These are phyloP conservation scores for Aspergillus quadricinctus DNA, from an alignment of 2,329 filamentous ascomycete genomes.

Conservation along the genomic window DNA sequence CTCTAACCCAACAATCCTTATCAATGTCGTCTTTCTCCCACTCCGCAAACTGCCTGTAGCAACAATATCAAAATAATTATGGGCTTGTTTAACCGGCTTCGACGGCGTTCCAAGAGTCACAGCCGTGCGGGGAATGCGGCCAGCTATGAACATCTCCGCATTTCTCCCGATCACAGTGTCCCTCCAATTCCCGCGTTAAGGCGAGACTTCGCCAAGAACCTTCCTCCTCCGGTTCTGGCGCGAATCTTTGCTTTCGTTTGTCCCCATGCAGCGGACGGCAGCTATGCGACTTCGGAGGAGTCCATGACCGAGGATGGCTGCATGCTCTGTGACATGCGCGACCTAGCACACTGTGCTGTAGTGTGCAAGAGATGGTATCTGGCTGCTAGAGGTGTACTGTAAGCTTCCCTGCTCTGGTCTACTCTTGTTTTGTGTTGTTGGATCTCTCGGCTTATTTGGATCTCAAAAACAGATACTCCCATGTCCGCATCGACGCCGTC, in stretches of 20 bases:
- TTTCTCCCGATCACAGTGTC: slow-evolving; percentile 8
- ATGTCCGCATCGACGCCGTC: slow-evolving; percentile 87
- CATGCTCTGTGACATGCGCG: slow-evolving; percentile 89
- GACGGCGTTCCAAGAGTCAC: slow-evolving; percentile 24
- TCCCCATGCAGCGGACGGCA: slow-evolving; percentile 72
- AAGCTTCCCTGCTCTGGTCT: slow-evolving; percentile 32
- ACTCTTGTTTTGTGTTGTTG: slow-evolving; percentile 5
- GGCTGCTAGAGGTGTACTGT: slow-evolving; percentile 59
- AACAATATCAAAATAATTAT: slow-evolving; percentile 15
- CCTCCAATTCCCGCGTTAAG: slow-evolving; percentile 16
- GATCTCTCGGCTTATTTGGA: slow-evolving; percentile 8
- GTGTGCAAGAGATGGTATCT: slow-evolving; percentile 69
- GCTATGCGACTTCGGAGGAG: slow-evolving; percentile 77
- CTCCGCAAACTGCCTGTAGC: neutral
- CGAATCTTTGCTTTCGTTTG: slow-evolving; percentile 79
- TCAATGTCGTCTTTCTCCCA: slow-evolving; percentile 3
- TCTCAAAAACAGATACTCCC: slow-evolving; percentile 62
- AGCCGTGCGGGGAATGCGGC: slow-evolving; percentile 24
- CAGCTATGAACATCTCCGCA: slow-evolving; percentile 18
- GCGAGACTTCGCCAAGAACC: slow-evolving; percentile 42
- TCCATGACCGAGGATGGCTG: slow-evolving; percentile 74
- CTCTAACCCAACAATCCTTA: neutral
- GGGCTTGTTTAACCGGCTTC: slow-evolving; percentile 29
- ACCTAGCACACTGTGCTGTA: slow-evolving; percentile 73
- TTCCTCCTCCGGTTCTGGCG: slow-evolving; percentile 67